These are phyloP conservation scores for Oryza glaberrima DNA, from an alignment of 176 grass and related monocot species.

Conservation along the genomic window DNA sequence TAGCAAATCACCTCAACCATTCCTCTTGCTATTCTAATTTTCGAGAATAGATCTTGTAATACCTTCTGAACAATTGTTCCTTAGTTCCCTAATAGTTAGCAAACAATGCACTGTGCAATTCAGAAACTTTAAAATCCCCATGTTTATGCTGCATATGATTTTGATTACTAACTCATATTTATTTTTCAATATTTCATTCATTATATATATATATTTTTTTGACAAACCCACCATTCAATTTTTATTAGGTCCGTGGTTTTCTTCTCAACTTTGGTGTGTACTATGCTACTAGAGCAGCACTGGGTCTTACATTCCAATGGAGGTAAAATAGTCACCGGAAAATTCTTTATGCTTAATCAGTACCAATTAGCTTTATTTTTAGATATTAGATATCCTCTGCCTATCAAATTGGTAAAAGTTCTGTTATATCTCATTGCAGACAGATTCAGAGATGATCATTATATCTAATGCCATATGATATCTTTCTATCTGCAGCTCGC, in stretches of 20 bases:
- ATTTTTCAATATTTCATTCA: background rate
- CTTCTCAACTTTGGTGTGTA: constrained; percentile 99
- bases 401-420: constrained; percentile 47
- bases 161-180: constrained; percentile 10
- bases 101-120: background rate
- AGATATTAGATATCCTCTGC: constrained; percentile 1
- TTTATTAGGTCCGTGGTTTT: constrained; percentile 92
- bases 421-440: constrained; percentile 42
- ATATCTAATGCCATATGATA: constrained; percentile 57
- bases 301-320: constrained; percentile 95
- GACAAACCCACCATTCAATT: constrained; percentile 1
- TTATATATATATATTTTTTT: background rate
- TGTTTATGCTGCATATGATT: constrained; percentile 15
- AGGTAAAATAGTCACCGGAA: constrained; percentile 64
- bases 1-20: background rate
- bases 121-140: constrained; percentile 6
- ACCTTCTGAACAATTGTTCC: constrained; percentile 3
- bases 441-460: constrained; percentile 39
- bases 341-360: constrained; percentile 10
- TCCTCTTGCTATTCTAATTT: background rate
- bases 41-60: background rate
- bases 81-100: background rate
- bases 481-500: constrained; percentile 81
- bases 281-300: constrained; percentile 94
- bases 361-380: constrained; percentile 32